Base-by-base conservation (phyloP, 345 rosid species). In the Noccaea caerulescens region DNA sequence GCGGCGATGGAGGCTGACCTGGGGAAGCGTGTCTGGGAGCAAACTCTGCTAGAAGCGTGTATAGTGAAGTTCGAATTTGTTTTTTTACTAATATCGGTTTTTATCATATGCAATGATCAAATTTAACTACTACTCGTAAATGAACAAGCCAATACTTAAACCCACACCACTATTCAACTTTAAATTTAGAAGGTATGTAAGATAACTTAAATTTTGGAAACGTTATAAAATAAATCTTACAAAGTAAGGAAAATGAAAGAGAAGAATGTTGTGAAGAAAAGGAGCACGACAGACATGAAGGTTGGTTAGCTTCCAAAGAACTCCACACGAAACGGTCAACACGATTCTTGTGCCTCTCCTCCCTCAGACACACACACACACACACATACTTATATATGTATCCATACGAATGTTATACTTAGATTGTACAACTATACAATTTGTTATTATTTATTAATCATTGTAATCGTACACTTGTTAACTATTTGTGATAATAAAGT, bases 251-350 rank as follows among this genome's bases (percentile, higher is more conserved):
- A 63, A 43, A 42, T 51, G 38, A 70, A 46, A 55, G 42, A 10
- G 37, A 71, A 34, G 42, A 50, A 70, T 71, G 80, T 71, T 25
- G 77, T 64, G 79, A 76, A 76, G 75, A 63, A 69, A 69, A 76
- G 79, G 75, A 69, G 85, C 74, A 76, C 37, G 64, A 39, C 32
- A 42, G 84, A 66, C 76, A 82, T 76, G 85, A 76, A 80, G 81
- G 84, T 82, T 72, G 66, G 64, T 78, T 79, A 34, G 77, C 62
- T 70, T 63, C 64, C 41, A 73, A 69, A 75, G 74, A 71, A 74
- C 80, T 77, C 87, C 89, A 83, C 87, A 87, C 91, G 97, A 84
- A 79, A 87, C 81, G 96, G 84, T 76, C 85, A 86, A 85, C 96
- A 87, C 93, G 83, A 84, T 79, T 87, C 80, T 87, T 84, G 90